These are phyloP conservation scores for Paxillus ammoniavirescens DNA, from an alignment of 768 basidiomycete species.

Conservation along the genomic window DNA sequence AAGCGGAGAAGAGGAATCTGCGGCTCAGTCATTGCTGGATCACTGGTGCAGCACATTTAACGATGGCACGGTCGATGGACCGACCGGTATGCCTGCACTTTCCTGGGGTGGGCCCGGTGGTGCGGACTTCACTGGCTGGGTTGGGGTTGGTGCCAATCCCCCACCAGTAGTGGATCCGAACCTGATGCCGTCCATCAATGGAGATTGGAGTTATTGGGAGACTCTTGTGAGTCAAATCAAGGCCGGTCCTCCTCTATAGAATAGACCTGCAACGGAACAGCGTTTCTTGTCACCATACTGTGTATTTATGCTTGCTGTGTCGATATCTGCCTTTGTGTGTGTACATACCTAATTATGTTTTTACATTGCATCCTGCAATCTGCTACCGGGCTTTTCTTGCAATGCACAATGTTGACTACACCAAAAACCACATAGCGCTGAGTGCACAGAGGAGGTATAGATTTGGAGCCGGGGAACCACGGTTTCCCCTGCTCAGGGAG, in stretches of 20 bases:
- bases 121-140: constrained; percentile 60
- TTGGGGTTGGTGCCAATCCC: constrained; percentile 40
- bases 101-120: constrained; percentile 62
- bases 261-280: constrained; percentile 8
- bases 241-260: constrained; percentile 34
- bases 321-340: constrained; percentile 7
- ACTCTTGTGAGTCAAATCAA: constrained; percentile 61
- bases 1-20: constrained; percentile 66
- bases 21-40: constrained; percentile 76
- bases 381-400: neutral
- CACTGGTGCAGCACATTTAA: constrained; percentile 85
- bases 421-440: neutral
- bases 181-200: constrained; percentile 51
- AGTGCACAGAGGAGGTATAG: neutral
- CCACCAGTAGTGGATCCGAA: constrained; percentile 42
- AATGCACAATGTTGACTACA: neutral
- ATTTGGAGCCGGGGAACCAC: neutral
- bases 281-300: neutral
- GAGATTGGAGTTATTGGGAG: constrained; percentile 83
- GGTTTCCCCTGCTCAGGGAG: neutral
- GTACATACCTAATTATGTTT: neutral
- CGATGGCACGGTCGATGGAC: constrained; percentile 55
- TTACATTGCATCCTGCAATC: neutral
- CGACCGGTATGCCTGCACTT: constrained; percentile 43
- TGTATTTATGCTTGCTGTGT: constrained; percentile 9